phyloP scores from a whole-genome alignment of 805 yeast species.

The Wickerhamomyces canadensis region DNA sequence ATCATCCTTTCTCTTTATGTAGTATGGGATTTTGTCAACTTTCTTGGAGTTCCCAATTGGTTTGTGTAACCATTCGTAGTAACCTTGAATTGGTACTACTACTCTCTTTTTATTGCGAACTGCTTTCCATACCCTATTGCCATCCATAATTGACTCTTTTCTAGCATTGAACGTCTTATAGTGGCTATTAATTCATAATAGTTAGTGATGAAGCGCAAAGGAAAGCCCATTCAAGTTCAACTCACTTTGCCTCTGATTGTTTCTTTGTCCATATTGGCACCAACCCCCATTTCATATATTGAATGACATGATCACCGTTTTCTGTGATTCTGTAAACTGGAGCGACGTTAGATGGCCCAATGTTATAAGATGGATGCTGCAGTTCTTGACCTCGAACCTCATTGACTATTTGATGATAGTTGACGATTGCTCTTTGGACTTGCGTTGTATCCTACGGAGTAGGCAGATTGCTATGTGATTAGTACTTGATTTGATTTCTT shows the following conservation, averaged over 20 bases:
- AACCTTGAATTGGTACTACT: slow-evolving; percentile 75
- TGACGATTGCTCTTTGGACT: slow-evolving; percentile 9
- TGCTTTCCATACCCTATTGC: slow-evolving; percentile 52
- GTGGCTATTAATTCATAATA: too few relatives aligned
- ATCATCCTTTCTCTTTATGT: slow-evolving; percentile 45
- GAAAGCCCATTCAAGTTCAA: too few relatives aligned
- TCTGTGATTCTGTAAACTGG: slow-evolving; percentile 30
- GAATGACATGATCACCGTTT: slow-evolving; percentile 22
- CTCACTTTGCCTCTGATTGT: slow-evolving; percentile 21
- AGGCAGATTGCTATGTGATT: too few relatives aligned
- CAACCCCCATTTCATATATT: slow-evolving; percentile 76
- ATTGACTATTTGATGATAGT: slow-evolving; percentile 4
- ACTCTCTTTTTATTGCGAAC: slow-evolving; percentile 51
- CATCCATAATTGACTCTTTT: slow-evolving; percentile 48
- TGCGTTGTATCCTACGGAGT: slow-evolving; percentile 15
- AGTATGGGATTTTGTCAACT: slow-evolving; percentile 56
- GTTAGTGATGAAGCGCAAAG: too few relatives aligned
- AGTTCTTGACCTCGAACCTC: slow-evolving; percentile 11
- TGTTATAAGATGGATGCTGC: slow-evolving; percentile 42
- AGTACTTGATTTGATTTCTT: too few relatives aligned
- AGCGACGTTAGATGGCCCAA: slow-evolving; percentile 53
- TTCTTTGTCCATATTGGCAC: slow-evolving; percentile 61
- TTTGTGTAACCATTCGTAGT: slow-evolving; percentile 68
- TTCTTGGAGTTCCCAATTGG: slow-evolving; percentile 25
- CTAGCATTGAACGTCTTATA: slow-evolving; percentile 71